Evolutionary conservation across 2,329 filamentous ascomycete genomes (phyloP).

Genomic region (Anisogramma anomala): DNA sequence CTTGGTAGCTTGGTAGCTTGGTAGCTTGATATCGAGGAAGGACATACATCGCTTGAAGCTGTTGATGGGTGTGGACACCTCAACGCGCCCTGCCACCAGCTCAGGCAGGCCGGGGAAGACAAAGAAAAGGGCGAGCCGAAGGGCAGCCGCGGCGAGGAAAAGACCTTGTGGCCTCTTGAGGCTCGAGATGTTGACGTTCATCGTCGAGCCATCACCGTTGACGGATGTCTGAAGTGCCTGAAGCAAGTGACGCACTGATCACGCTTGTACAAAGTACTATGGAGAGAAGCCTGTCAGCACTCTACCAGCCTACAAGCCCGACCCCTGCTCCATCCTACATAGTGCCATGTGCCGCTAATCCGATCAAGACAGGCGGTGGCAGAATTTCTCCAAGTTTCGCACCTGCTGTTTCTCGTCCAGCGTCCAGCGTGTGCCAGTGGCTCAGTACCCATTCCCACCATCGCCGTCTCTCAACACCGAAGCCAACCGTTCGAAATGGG

Average conservation of each 20-base stretch:
- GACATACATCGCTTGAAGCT: slow-evolving; percentile 90
- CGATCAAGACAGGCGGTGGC: slow-evolving; percentile 4
- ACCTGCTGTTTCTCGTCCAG: no score
- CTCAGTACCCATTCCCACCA: slow-evolving; percentile 8
- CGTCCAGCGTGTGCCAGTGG: slow-evolving; percentile 19
- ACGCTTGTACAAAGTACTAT: no score
- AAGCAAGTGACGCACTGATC: no score
- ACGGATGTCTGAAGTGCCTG: no score
- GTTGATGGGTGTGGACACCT: slow-evolving; percentile 92
- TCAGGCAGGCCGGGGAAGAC: slow-evolving; percentile 75
- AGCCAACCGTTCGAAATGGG: slow-evolving; percentile 37
- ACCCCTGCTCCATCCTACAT: no score
- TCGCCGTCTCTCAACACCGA: slow-evolving; percentile 6
- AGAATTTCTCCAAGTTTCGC: no score
- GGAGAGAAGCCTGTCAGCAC: no score
- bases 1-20: no score
- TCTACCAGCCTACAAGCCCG: no score
- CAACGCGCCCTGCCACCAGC: slow-evolving; percentile 79
- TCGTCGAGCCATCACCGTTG: slow-evolving; percentile 20
- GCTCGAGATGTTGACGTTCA: slow-evolving; percentile 28
- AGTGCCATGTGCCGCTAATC: background rate
- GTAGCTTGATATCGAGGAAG: background rate
- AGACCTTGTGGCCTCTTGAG: slow-evolving; percentile 46
- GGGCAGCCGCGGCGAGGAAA: slow-evolving; percentile 62
- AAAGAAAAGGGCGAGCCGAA: slow-evolving; percentile 70